These are phyloP conservation scores for Solanum hybrid DNA, from an alignment of 305 asterid species.

Conservation along the genomic window DNA sequence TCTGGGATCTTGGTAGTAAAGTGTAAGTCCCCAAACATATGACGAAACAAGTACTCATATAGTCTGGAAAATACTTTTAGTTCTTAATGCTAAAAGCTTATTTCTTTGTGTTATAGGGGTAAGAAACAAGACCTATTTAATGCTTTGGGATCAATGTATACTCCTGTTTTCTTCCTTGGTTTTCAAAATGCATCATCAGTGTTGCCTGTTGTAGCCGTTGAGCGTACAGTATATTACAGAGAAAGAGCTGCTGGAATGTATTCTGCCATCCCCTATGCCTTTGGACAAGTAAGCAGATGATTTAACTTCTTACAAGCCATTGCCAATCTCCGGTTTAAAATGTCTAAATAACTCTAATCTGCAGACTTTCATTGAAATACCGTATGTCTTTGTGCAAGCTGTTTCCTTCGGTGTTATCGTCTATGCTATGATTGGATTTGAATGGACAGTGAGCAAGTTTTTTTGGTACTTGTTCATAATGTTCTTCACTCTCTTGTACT, in stretches of 20 bases:
- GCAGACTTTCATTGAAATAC: constrained; percentile 4
- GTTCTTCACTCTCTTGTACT: constrained; percentile 7
- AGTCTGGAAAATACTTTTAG: not conserved
- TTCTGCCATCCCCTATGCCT: constrained; percentile 1
- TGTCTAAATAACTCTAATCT: not conserved
- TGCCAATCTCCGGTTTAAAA: not conserved
- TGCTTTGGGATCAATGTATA: constrained; percentile 5
- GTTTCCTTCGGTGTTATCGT: not conserved
- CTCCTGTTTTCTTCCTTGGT: constrained; percentile 3
- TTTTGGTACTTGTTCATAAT: constrained; percentile 7
- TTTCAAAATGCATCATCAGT: constrained; percentile 1
- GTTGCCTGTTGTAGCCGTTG: constrained; percentile 1
- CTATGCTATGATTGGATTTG: constrained; percentile 9
- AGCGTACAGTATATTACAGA: constrained; percentile 5
- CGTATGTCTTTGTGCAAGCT: constrained; percentile 1
- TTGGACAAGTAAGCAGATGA: not conserved
- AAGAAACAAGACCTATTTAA: not conserved
- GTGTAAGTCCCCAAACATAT: constrained; percentile 14
- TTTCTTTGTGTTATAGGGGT: not conserved
- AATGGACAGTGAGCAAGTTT: constrained; percentile 7
- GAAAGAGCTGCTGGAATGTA: constrained; percentile 7
- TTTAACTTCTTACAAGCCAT: not conserved
- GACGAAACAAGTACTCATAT: not conserved
- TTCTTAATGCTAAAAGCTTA: not conserved
- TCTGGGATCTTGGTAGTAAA: constrained; percentile 47